These are phyloP conservation scores for Buxus sempervirens DNA, from an alignment of 164 flowering plant genomes.

Conservation along the genomic window DNA sequence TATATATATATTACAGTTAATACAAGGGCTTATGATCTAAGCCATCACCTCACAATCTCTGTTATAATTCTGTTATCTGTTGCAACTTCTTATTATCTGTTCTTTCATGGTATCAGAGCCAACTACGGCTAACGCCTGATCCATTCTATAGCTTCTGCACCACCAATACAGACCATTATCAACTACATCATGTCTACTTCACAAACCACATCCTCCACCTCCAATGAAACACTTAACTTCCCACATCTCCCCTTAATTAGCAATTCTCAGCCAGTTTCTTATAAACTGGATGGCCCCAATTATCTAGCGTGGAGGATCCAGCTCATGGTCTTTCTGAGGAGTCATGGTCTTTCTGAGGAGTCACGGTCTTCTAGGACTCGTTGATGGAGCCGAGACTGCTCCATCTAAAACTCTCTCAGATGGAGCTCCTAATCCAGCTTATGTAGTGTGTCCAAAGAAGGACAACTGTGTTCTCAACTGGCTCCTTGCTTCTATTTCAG, in stretches of 20 bases:
- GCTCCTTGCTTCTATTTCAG: constrained; percentile 8
- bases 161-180: too few species aligned
- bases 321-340: neutral
- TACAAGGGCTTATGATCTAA: too few species aligned
- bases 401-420: constrained; percentile 2
- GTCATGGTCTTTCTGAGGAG: constrained; percentile 9
- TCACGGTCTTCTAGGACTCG: too few species aligned
- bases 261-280: neutral
- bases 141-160: neutral
- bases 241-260: neutral
- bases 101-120: constrained; percentile 2
- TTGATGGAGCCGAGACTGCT: constrained; percentile 1
- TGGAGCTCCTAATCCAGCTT: constrained; percentile 8
- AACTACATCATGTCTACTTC: neutral
- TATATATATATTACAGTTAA: too few species aligned
- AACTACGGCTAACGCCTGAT: constrained; percentile 1
- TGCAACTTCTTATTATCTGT: neutral
- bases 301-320: neutral
- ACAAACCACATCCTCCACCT: neutral
- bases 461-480: constrained; percentile 5
- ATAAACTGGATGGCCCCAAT: neutral
- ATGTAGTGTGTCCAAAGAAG: constrained; percentile 5
- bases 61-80: too few species aligned
- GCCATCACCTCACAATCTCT: too few species aligned
- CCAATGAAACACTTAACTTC: neutral